These are phyloP conservation scores for Pythium plurisporium DNA, from an alignment of 352 stramenopile genomes.

Conservation along the genomic window DNA sequence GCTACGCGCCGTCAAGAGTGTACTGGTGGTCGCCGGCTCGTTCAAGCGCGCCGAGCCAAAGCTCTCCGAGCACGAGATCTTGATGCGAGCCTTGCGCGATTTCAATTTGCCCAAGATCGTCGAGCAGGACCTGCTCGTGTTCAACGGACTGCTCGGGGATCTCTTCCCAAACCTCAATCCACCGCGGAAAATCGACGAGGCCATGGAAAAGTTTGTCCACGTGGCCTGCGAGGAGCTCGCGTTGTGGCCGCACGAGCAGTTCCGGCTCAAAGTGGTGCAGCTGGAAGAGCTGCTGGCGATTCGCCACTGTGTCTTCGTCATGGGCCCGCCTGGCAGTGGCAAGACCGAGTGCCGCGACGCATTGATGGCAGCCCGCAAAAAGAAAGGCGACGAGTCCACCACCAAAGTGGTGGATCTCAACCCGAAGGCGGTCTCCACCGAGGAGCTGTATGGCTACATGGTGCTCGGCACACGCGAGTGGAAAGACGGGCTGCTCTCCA, in stretches of 20 bases:
- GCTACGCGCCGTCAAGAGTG: conserved; percentile 92
- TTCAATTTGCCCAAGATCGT: conserved; percentile 97
- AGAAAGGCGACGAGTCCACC: conserved; percentile 52
- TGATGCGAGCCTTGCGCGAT: conserved; percentile 94
- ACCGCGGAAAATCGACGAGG: conserved; percentile 82
- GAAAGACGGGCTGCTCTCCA: conserved; percentile 94
- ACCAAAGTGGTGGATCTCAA: conserved; percentile 90
- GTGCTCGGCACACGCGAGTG: conserved; percentile 92
- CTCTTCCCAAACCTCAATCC: conserved; percentile 91
- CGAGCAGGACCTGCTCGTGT: conserved; percentile 90
- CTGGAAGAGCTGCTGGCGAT: conserved; percentile 93
- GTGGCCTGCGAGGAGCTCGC: conserved; percentile 86
- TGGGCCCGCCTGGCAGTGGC: conserved; percentile 89
- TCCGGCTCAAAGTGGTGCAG: conserved; percentile 94
- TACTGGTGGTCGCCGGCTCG: conserved; percentile 90
- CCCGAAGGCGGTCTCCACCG: conserved; percentile 94
- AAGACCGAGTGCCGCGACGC: conserved; percentile 94
- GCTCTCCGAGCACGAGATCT: conserved; percentile 87
- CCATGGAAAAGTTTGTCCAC: conserved; percentile 88
- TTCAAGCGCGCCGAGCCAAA: conserved; percentile 93
- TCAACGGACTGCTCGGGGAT: conserved; percentile 91
- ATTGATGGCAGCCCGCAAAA: conserved; percentile 75
- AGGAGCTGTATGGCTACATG: conserved; percentile 97
- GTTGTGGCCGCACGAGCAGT: conserved; percentile 90
- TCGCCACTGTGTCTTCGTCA: conserved; percentile 95